phyloP scores from a whole-genome alignment of 192 early-diverging fungal genomes.

The Irineochytrium annulatum region DNA sequence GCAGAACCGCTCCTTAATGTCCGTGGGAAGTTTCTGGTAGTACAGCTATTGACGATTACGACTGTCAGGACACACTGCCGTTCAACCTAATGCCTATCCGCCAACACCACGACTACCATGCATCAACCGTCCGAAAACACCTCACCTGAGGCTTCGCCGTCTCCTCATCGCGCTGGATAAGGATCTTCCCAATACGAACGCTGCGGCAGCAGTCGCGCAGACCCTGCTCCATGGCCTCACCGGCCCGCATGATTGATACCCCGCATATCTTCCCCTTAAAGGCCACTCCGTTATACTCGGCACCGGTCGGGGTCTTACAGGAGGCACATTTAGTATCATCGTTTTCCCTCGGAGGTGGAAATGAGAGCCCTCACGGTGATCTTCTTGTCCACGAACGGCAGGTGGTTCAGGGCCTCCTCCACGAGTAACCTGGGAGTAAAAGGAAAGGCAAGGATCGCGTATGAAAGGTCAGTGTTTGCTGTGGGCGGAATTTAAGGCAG shows the following conservation, averaged over 20 bases:
- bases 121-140: no score
- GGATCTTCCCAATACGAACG: constrained; percentile 90
- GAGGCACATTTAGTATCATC: no score
- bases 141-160: constrained; percentile 76
- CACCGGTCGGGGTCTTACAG: constrained; percentile 75
- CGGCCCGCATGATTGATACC: constrained; percentile 95
- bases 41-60: constrained; percentile 63
- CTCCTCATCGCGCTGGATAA: constrained; percentile 94
- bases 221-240: constrained; percentile 88
- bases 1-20: constrained; percentile 70
- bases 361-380: no score
- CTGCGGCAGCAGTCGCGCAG: constrained; percentile 79
- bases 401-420: constrained; percentile 72
- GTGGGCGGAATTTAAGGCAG: neutral
- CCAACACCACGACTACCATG: no score
- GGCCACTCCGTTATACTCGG: constrained; percentile 64
- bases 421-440: neutral
- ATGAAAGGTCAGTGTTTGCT: neutral
- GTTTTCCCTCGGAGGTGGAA: no score
- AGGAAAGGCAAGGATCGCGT: no score
- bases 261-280: constrained; percentile 89
- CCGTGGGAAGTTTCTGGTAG: constrained; percentile 88
- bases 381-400: constrained; percentile 76
- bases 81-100: no score
- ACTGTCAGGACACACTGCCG: no score